phyloP scores from a whole-genome alignment of 306 rosid species.

The Glycine tomentella region DNA sequence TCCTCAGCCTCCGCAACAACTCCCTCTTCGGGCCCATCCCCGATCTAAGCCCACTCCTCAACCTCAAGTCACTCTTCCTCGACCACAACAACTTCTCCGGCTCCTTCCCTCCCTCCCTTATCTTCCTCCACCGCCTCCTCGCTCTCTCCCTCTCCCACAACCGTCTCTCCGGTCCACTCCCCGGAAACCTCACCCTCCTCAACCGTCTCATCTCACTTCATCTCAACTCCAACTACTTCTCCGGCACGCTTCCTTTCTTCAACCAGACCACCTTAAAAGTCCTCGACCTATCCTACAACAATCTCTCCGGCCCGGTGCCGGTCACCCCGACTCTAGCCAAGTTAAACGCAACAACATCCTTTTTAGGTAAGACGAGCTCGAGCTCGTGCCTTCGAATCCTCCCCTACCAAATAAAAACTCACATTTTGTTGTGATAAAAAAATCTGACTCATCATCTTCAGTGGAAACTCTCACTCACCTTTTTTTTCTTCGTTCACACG shows the following conservation, averaged over 20 bases:
- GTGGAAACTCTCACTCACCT: no score
- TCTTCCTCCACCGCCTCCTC: conserved; percentile 65
- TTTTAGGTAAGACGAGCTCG: no score
- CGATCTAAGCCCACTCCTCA: conserved; percentile 66
- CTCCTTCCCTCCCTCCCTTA: conserved; percentile 69
- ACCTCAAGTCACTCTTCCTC: conserved; percentile 74
- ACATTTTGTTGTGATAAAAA: no score
- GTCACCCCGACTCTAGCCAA: conserved; percentile 57
- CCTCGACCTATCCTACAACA: conserved; percentile 67
- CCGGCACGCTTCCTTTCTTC: conserved; percentile 67
- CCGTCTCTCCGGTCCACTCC: conserved; percentile 66
- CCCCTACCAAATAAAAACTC: no score
- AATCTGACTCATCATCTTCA: no score
- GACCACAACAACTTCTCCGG: conserved; percentile 70
- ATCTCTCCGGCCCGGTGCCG: conserved; percentile 76
- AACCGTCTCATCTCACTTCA: conserved; percentile 65
- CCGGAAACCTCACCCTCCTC: conserved; percentile 50
- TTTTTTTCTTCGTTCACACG: no score
- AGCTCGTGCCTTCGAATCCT: no score
- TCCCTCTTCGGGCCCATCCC: conserved; percentile 86
- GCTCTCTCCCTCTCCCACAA: conserved; percentile 70
- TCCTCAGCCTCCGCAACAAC: conserved; percentile 76
- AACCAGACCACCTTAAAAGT: conserved; percentile 61
- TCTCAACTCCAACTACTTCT: conserved; percentile 68
- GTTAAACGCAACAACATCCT: conserved; percentile 37